Evolutionary conservation across 2,329 filamentous ascomycete species (phyloP).

Genomic region (Xylaria polymorpha): DNA sequence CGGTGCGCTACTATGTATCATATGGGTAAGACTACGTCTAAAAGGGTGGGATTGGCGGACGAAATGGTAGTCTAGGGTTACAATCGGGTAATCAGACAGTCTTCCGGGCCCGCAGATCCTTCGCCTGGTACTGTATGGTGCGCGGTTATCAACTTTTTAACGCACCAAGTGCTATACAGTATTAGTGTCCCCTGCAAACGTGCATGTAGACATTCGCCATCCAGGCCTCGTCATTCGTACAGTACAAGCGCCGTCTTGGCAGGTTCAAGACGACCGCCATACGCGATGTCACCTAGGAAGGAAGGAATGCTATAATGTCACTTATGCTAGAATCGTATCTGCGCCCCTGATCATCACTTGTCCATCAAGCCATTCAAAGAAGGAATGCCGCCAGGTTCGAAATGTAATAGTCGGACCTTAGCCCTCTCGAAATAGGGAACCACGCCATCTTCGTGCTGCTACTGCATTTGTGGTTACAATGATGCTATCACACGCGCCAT

Average conservation of each 20-base stretch:
- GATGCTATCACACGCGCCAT: background rate
- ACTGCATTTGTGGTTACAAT: background rate
- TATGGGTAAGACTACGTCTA: constrained; percentile 26
- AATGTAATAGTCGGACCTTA: background rate
- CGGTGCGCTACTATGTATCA: constrained; percentile 17
- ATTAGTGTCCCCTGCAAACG: background rate
- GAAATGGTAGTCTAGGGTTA: constrained; percentile 18
- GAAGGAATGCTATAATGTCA: constrained; percentile 3
- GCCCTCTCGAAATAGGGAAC: background rate
- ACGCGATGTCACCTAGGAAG: constrained; percentile 16
- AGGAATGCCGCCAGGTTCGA: background rate
- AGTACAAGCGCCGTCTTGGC: background rate
- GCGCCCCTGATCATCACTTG: background rate
- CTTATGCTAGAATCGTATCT: background rate
- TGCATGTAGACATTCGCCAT: background rate
- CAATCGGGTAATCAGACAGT: background rate
- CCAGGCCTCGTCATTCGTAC: background rate
- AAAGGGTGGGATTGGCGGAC: constrained; percentile 26
- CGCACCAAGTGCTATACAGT: background rate
- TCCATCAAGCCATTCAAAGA: background rate
- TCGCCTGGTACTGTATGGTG: no score
- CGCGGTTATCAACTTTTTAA: background rate
- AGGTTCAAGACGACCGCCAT: background rate
- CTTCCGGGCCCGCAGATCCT: background rate
- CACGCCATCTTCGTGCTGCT: background rate